Percentiles rank a stretch among this genome's conserved stretches.
Conservation (phyloP, 164 flowering plant genomes). For the Cinnamomum micranthum region DNA sequence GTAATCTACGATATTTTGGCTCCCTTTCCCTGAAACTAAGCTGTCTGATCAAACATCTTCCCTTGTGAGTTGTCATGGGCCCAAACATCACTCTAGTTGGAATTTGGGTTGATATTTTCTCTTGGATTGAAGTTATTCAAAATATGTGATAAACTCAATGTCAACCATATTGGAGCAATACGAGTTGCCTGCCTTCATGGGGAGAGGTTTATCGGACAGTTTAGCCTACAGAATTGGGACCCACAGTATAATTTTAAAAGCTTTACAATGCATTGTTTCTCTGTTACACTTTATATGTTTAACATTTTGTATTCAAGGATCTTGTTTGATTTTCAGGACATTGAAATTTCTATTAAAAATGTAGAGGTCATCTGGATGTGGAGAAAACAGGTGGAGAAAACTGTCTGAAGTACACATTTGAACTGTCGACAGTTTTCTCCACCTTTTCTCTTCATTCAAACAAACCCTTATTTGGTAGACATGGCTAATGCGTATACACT, state of each 20-base stretch:
- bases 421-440: no score
- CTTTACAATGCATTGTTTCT: no score
- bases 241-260: background rate
- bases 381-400: background rate
- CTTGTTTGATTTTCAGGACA: background rate
- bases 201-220: background rate
- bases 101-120: background rate
- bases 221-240: background rate
- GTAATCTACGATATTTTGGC: background rate
- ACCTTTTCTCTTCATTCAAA: background rate
- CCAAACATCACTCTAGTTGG: background rate
- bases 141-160: background rate
- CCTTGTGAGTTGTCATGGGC: background rate
- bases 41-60: background rate
- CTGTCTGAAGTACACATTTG: background rate
- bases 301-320: background rate
- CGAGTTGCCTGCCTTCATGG: background rate
- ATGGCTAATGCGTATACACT: conserved; percentile 16
- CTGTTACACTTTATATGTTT: no score
- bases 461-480: conserved; percentile 6
- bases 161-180: background rate
- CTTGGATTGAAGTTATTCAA: background rate
- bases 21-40: background rate
- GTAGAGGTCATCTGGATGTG: background rate
- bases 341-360: background rate